Base-by-base conservation (phyloP, 2,329 filamentous ascomycete genomes). In the Reticulascus tulasneorum region DNA sequence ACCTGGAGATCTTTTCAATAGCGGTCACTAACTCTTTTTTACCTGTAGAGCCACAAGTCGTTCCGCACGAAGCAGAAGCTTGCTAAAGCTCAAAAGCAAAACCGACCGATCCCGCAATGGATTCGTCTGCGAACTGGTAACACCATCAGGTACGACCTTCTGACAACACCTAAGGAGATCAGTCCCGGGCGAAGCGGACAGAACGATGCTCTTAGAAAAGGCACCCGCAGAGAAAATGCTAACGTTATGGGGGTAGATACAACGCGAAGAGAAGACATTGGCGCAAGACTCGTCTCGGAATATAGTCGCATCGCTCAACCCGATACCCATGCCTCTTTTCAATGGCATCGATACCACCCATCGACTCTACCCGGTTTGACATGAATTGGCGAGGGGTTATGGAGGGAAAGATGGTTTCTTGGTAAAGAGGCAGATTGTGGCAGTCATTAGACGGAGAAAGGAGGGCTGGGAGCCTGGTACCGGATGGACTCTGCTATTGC, bases 1-100 rank as follows among this genome's bases (percentile, higher is more conserved):
- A 23, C 12, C 9, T n/a, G 20, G 7, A 26, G 26, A 18, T 24
- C 15, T 20, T 9, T 11, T 23, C 27, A 15, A 23, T 28, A n/a
- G n/a, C 18, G 33, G 32, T 23, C 23, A 33, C 42, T 40, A 29
- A 43, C 35, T 9, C 19, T 33, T 6, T n/a, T 28, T 29, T 15
- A 18, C 28, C n/a, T 35, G 66, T 69, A 97, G 91, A 91, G 85
- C 84, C 89, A 98, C 79, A 98, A 98, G 85, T 87, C 90, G 69
- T 98, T 98, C 89, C 86, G 90, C 71, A 96, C 90, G 75, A 98
- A 98, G 90, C 86, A 94, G 75, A 98, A 98, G 93, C 89, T 98
- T 78, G 93, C 93, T 68, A 96, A 91, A 82, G 93, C 93, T 69
- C 91, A 97, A 82, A 97, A 95, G 84, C 91, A 97, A 81, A 98